Base-by-base conservation (phyloP, 129 eudicot genomes). In the Artemisia annua region DNA sequence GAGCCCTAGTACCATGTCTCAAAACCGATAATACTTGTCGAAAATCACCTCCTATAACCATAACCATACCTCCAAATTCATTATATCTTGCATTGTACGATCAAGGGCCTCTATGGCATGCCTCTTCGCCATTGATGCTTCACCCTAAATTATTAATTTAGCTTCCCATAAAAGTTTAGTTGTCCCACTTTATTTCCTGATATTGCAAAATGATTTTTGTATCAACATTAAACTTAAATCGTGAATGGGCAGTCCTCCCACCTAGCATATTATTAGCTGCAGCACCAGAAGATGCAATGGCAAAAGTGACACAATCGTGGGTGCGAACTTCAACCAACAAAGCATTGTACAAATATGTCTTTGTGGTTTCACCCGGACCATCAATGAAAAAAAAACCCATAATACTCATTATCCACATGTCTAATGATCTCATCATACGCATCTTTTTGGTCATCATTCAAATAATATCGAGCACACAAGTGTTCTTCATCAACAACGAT, bases 171-270 rank as follows among this genome's bases (percentile, higher is more conserved):
- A 1, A 66, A 48, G 8, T 46, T 66, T 0, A 68, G 80, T 54
- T 13, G 32, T 66, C 15, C 79, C 78, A 11, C 86, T 76, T 18
- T 78, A 74, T 73, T 67, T 14, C 62, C 63, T 11, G 60, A 10
- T 18, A 62, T 30, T 58, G 5, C 48, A n/a, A 67, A 77, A 11
- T 8, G 8, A 13, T 9, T 14, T 16, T 24, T 55, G 0, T 46
- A 3, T 39, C 17, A 3, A 72, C 13, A 5, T 59, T 77, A 5
- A 82, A 51, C 19, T 78, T 82, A 8, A 71, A 52, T 22, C 57
- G 60, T 13, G 80, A 78, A 35, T 78, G 77, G 3, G 83, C 62
- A 0, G 75, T 76, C 44, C 86, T 54, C 15, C 78, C 77, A 0
- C 70, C 57, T 22, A 67, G 70, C 15, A 71, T 53, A 12, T 17